Evolutionary conservation across 257 asterid species (phyloP).

Genomic region (Hygrophila difformis): DNA sequence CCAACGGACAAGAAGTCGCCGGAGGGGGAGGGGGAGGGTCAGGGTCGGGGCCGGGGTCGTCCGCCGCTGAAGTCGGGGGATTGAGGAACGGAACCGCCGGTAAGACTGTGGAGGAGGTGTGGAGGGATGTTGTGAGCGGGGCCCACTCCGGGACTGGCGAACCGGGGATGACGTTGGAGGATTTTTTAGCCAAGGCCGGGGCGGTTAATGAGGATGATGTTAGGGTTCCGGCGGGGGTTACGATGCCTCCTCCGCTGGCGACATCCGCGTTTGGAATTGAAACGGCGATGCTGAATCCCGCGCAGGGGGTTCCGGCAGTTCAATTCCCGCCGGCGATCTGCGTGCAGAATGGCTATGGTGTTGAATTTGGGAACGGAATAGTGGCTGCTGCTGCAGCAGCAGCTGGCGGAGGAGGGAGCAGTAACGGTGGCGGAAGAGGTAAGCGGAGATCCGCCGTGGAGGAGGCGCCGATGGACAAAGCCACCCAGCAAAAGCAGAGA

Average conservation of each 20-base stretch:
- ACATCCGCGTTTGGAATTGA: constrained; percentile 57
- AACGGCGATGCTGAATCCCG: constrained; percentile 41
- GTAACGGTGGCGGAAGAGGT: constrained; percentile 57
- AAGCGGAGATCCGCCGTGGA: constrained; percentile 70
- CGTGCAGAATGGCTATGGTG: constrained; percentile 60
- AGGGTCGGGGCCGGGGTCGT: too few species aligned
- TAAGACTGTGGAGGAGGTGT: constrained; percentile 51
- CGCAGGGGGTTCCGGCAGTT: constrained; percentile 46
- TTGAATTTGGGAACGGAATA: constrained; percentile 55
- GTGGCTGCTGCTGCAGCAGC: constrained; percentile 36
- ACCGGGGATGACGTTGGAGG: constrained; percentile 82
- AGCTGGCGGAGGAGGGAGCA: constrained; percentile 32
- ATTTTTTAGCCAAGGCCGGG: constrained; percentile 75
- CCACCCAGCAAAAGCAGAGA: constrained; percentile 95
- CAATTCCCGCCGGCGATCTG: constrained; percentile 35
- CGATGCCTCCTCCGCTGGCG: constrained; percentile 38
- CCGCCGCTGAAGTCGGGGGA: constrained; percentile 15
- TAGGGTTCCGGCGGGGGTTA: constrained; percentile 33
- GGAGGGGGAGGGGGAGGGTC: neutral
- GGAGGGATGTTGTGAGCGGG: constrained; percentile 47
- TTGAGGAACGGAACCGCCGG: constrained; percentile 16
- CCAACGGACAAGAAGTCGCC: constrained; percentile 11
- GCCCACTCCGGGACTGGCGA: constrained; percentile 24
- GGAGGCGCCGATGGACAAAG: constrained; percentile 72
- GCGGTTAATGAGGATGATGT: constrained; percentile 80